Conservation (phyloP, 2,329 filamentous ascomycete genomes). For the Raffaelea arxii region DNA sequence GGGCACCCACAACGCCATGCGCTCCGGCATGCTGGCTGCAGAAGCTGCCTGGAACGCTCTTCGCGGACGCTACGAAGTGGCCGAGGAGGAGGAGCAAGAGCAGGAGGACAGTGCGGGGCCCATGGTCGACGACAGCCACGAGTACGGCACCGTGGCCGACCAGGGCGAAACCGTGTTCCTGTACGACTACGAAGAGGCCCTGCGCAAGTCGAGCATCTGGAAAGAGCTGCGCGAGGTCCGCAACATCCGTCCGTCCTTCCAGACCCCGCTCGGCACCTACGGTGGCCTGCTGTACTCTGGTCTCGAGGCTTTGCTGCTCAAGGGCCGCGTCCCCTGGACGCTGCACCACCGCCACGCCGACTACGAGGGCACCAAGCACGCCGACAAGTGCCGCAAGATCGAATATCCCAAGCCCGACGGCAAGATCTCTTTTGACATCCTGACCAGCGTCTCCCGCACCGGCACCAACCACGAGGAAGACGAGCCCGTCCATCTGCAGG, state of each 20-base stretch:
- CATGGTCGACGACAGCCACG: background rate
- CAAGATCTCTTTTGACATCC: slow-evolving; percentile 88
- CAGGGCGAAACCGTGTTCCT: slow-evolving; percentile 62
- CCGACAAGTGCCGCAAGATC: slow-evolving; percentile 75
- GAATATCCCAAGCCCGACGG: slow-evolving; percentile 96
- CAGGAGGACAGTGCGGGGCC: background rate
- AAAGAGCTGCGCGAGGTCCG: slow-evolving; percentile 89
- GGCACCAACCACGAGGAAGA: slow-evolving; percentile 99
- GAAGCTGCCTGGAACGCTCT: slow-evolving; percentile 81
- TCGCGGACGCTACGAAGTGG: slow-evolving; percentile 19
- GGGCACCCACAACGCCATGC: slow-evolving; percentile 96
- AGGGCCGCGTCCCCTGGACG: slow-evolving; percentile 84
- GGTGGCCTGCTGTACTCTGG: slow-evolving; percentile 90
- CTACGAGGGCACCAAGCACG: slow-evolving; percentile 66
- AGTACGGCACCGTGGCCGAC: background rate
- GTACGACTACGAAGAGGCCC: slow-evolving; percentile 84
- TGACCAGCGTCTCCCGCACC: slow-evolving; percentile 89
- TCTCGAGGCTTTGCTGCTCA: slow-evolving; percentile 78
- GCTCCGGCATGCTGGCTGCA: slow-evolving; percentile 90
- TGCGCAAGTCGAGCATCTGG: slow-evolving; percentile 84
- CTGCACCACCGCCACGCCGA: slow-evolving; percentile 75
- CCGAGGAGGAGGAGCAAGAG: background rate
- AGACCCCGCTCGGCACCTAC: slow-evolving; percentile 74
- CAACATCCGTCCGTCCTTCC: slow-evolving; percentile 96
- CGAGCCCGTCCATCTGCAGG: slow-evolving; percentile 91